A percentile compares a stretch with the other conserved stretches of the same genome.
Conservation (phyloP, 257 asterid genomes). For the Nemophila menziesii region DNA sequence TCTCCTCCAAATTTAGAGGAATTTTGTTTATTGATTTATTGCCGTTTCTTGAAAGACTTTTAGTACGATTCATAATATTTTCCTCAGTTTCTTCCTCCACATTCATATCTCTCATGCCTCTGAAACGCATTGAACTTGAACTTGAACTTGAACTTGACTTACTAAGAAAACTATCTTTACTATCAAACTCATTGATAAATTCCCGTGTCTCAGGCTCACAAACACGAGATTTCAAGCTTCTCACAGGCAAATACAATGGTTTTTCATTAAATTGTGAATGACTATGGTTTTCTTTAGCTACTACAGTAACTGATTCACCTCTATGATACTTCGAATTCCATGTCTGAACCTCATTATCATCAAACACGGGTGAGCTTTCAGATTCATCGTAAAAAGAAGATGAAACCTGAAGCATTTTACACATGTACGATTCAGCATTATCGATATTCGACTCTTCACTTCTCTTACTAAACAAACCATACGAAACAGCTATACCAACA, state of each 20-base stretch:
- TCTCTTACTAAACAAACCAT: slow-evolving; percentile 76
- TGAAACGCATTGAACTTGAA: slow-evolving; percentile 15
- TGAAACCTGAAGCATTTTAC: slow-evolving; percentile 67
- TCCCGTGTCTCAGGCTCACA: slow-evolving; percentile 16
- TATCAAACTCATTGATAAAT: slow-evolving; percentile 10
- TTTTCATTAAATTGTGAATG: slow-evolving; percentile 36
- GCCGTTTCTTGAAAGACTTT: neutral
- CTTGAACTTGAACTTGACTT: slow-evolving; percentile 13
- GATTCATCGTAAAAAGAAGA: slow-evolving; percentile 82
- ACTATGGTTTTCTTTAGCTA: slow-evolving; percentile 28
- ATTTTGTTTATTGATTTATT: neutral
- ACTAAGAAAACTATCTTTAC: slow-evolving; percentile 2
- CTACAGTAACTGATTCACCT: slow-evolving; percentile 41
- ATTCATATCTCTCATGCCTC: slow-evolving; percentile 9
- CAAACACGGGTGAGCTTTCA: slow-evolving; percentile 30
- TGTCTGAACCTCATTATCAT: slow-evolving; percentile 42
- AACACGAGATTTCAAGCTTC: slow-evolving; percentile 73
- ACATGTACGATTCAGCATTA: slow-evolving; percentile 52
- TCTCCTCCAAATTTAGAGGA: too few species aligned
- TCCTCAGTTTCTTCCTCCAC: slow-evolving; percentile 29
- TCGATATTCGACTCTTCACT: slow-evolving; percentile 46
- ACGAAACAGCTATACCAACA: slow-evolving; percentile 92
- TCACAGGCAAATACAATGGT: slow-evolving; percentile 73
- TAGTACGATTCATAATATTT: slow-evolving; percentile 44
- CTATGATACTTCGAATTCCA: slow-evolving; percentile 68